Conservation (phyloP, 192 early-diverging fungal species). For the Umbelopsis ramanniana region DNA sequence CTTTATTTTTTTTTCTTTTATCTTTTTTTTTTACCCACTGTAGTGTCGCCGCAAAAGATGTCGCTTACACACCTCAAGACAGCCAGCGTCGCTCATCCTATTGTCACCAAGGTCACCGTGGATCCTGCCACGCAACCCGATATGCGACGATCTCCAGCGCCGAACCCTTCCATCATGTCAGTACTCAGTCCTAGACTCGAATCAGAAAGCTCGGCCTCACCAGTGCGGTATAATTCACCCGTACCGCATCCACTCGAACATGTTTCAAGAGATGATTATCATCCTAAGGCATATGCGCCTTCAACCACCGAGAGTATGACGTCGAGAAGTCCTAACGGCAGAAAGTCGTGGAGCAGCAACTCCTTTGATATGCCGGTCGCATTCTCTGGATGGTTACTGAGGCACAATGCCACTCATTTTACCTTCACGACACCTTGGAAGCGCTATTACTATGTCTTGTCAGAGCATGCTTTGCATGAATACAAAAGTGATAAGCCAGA, state of each 20-base stretch:
- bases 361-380: not conserved
- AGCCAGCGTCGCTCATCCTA: not conserved
- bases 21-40: not conserved
- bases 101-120: not conserved
- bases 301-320: not conserved
- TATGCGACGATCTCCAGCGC: not conserved
- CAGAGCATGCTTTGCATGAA: not conserved
- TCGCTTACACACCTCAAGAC: not conserved
- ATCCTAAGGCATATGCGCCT: not conserved
- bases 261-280: not conserved
- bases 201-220: not conserved
- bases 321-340: not conserved
- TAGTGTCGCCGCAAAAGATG: conserved; percentile 16
- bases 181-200: not conserved
- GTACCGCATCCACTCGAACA: not conserved
- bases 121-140: not conserved
- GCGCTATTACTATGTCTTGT: conserved; percentile 9
- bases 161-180: conserved; percentile 13
- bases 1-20: not conserved
- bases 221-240: not conserved
- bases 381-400: not conserved
- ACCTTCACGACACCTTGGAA: conserved; percentile 13
- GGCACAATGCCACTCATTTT: conserved; percentile 7
- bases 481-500: conserved; percentile 19
- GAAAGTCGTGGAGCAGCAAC: not conserved